Evolutionary conservation across 208 protist genomes (phyloP), one percentile per base, ranked within the genome.

Genomic region (Leishmania tarentolae): DNA sequence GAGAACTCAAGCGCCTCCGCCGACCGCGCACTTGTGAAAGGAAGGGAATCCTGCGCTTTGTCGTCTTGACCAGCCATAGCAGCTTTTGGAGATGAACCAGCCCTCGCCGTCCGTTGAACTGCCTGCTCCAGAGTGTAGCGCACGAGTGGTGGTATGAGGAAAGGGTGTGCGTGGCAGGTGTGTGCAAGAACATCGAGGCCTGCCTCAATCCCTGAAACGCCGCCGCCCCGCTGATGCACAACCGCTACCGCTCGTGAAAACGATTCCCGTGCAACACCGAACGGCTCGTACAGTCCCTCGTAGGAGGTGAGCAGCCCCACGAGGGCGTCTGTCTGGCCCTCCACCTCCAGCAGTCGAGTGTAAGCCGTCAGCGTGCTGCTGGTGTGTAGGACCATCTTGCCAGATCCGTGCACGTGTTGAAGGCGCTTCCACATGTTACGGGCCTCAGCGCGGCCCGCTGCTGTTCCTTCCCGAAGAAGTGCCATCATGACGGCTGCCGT

Each of bases 401-500:
- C 61, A 2, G 78, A 82, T 9, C 50, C 28, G 19, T 70, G 63
- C 17, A 65, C 65, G 24, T 63, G 75, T 28, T 85, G 79, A 28
- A 94, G 81, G 17, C 78, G 80, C 9, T 73, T 65, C 75, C 87
- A 93, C 17, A 91, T 59, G 37, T 61, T 56, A 47, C 88, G 75
- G 4, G 88, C 88, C 78, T 88, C 68, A 35, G 65, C 75, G 35
- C 47, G 76, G 24, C 85, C n/a, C 52, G 46, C 57, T 9, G 21
- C 44, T 7, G 65, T 83, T 4, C 73, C 59, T 19, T 83, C 78
- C 13, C 75, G 79, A 66, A 91, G 79, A 52, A 93, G 66, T 9
- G 88, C 84, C 28, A 84, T 76, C 90, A 96, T 93, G n/a, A 96
- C 56, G 5, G 90, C 86, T 8, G 93, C 91, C 11, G 77, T 88